Conservation (phyloP, 352 stramenopile genomes). For the Globisporangium emineosum region DNA sequence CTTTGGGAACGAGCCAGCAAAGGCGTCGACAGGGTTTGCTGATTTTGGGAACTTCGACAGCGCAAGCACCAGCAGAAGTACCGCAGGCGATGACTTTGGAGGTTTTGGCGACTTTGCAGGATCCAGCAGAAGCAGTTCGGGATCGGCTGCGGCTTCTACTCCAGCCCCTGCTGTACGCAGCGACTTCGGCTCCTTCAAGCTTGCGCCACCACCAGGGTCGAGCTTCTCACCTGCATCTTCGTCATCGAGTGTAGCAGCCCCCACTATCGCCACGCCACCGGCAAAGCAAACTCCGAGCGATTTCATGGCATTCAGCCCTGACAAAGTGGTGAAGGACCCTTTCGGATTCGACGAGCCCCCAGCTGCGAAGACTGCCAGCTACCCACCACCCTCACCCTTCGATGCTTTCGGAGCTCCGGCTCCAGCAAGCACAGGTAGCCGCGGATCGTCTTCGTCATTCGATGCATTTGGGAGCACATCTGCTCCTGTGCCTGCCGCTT, state of each 20-base stretch:
- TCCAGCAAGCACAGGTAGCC: conserved; percentile 4
- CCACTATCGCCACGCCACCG: conserved; percentile 15
- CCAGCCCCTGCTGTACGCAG: conserved; percentile 28
- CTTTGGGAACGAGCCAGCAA: conserved; percentile 43
- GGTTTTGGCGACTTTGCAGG: conserved; percentile 59
- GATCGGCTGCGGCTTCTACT: conserved; percentile 22
- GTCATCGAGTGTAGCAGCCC: conserved; percentile 13
- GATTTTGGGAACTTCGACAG: conserved; percentile 59
- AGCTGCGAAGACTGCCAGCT: conserved; percentile 18
- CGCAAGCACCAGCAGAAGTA: conserved; percentile 17
- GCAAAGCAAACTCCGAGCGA: conserved; percentile 35
- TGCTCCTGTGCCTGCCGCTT: background rate
- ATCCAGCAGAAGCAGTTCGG: conserved; percentile 17
- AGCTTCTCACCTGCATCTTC: conserved; percentile 41
- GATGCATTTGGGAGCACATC: conserved; percentile 23
- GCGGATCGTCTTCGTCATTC: conserved; percentile 18
- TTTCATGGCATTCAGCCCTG: conserved; percentile 66
- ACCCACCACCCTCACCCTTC: conserved; percentile 1
- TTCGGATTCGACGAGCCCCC: conserved; percentile 53
- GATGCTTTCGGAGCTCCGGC: conserved; percentile 9
- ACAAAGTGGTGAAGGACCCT: conserved; percentile 35
- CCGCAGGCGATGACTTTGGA: conserved; percentile 26
- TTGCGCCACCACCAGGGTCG: conserved; percentile 53
- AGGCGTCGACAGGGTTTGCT: conserved; percentile 38
- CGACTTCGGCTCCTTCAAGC: conserved; percentile 68